Evolutionary conservation across 192 early-diverging fungal species (phyloP), one percentile per base, ranked within the genome.

Genomic region (Linnemannia zychae): DNA sequence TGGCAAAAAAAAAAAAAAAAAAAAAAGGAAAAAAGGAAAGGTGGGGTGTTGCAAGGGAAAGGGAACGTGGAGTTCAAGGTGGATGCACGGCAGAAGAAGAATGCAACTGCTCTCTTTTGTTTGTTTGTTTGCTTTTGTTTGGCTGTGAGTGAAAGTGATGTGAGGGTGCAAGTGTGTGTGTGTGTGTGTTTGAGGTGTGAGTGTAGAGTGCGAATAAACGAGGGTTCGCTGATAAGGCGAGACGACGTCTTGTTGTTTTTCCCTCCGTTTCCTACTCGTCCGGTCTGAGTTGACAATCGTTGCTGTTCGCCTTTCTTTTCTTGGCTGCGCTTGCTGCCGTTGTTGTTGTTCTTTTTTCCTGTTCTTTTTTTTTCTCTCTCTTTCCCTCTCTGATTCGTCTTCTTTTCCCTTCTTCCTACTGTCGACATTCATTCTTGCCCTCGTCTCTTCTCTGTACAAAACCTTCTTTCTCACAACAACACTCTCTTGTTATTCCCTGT

Each of bases 251-350:
- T 50, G 7, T 3, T 37, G 4, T n/a, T 22, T 37, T 22, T n/a
- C 36, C n/a, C 40, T 37, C 16, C 34, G 37, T 7, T 13, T 57
- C 34, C 13, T 50, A 53, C 49, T 73, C 22, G 38, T 69, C 38
- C 38, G 5, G 33, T 71, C 22, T 71, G 33, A 36, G 33, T 16
- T n/a, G 50, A 28, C n/a, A 38, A 52, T 53, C 52, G 18, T 67
- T 50, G 7, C n/a, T 52, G 36, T 36, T n/a, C n/a, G n/a, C n/a
- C 69, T 77, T 71, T 71, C 28, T 60, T 71, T 72, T 66, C 15
- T 66, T 4, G 31, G 65, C 66, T 37, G 33, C 20, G 5, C 67
- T 31, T 37, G 24, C 65, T 73, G 47, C 67, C 34, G 47, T 73
- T 50, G 44, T 28, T 60, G 20, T 69, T 69, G 6, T 70, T 78